These are phyloP conservation scores for Vigna radiata DNA, from an alignment of 306 rosid genomes.

Conservation along the genomic window DNA sequence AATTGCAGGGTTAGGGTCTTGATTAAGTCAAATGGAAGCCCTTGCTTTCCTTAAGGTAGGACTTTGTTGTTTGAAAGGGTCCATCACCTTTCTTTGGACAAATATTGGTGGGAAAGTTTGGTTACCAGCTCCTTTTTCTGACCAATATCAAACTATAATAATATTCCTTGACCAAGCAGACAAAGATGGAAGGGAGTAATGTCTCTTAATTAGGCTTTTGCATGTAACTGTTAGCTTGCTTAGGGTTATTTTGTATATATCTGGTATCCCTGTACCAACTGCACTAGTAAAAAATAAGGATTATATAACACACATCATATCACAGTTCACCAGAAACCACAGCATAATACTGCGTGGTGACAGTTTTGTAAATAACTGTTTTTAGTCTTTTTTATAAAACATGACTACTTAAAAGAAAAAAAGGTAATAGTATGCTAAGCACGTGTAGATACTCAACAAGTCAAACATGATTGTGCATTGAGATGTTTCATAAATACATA, in stretches of 20 bases:
- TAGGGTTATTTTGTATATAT: no score
- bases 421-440: slow-evolving; percentile 35
- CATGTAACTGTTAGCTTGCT: no score
- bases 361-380: no score
- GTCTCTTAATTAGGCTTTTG: slow-evolving; percentile 32
- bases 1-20: slow-evolving; percentile 45
- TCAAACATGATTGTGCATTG: slow-evolving; percentile 52
- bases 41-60: slow-evolving; percentile 47
- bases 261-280: no score
- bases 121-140: slow-evolving; percentile 83
- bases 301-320: no score
- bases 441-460: slow-evolving; percentile 55
- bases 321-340: no score
- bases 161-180: slow-evolving; percentile 42
- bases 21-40: slow-evolving; percentile 64
- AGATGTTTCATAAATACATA: slow-evolving; percentile 25
- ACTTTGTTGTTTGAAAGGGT: slow-evolving; percentile 55
- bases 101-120: slow-evolving; percentile 85
- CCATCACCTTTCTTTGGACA: slow-evolving; percentile 55
- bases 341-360: no score
- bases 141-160: slow-evolving; percentile 56
- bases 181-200: slow-evolving; percentile 20
- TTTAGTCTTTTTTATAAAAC: no score
- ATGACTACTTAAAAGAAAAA: no score
- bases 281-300: no score